A percentile compares a stretch with the other conserved stretches of the same genome.
Evolutionary conservation across 148 eudicot species (phyloP).

Genomic region (Amaranthus cruentus): DNA sequence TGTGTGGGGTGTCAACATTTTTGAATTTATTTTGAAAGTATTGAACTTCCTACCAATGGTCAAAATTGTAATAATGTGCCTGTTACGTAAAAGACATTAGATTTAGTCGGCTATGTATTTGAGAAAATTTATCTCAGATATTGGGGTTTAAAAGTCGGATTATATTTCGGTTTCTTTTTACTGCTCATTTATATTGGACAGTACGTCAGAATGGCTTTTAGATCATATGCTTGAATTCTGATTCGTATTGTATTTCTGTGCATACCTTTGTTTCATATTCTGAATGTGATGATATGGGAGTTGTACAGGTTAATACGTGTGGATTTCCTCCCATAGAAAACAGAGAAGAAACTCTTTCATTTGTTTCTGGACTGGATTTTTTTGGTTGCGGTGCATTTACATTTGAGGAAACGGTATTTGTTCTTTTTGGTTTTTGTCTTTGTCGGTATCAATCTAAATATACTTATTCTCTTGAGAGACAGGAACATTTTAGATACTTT

Average conservation of each 20-base stretch:
- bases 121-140: background rate
- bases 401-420: slow-evolving; percentile 73
- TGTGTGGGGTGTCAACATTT: no score
- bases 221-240: background rate
- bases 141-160: background rate
- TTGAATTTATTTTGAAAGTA: no score
- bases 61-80: no score
- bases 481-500: slow-evolving; percentile 6
- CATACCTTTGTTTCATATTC: slow-evolving; percentile 2
- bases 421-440: slow-evolving; percentile 14
- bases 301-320: slow-evolving; percentile 83
- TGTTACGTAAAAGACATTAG: no score
- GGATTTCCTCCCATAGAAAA: slow-evolving; percentile 98
- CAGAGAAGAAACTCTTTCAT: slow-evolving; percentile 61
- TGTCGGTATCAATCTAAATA: background rate
- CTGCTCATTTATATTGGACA: background rate
- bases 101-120: background rate
- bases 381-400: slow-evolving; percentile 74
- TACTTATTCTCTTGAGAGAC: background rate
- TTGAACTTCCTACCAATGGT: no score
- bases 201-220: slow-evolving; percentile 2
- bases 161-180: background rate
- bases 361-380: slow-evolving; percentile 71
- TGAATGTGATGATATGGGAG: slow-evolving; percentile 6
- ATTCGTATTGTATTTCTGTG: background rate